Base-by-base conservation (phyloP, 176 grass and related monocot species). In the Poa annua region DNA sequence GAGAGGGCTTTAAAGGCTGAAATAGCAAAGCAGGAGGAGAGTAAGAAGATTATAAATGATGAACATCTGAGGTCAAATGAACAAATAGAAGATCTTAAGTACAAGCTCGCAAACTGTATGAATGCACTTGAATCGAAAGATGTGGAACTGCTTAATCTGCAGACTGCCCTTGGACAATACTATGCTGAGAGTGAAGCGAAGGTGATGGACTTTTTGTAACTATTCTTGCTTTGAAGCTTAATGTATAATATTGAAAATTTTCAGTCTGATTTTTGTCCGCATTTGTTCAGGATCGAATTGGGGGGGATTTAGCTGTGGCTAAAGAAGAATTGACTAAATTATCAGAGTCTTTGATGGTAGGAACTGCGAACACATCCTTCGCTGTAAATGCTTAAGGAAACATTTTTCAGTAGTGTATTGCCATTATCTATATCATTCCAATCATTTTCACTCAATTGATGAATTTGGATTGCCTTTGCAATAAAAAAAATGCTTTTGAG, bases 101-200 rank as follows among this genome's bases (percentile, higher is more conserved):
- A 88, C 84, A 99, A 96, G 50, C 87, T 99, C 72, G 69, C 83
- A 56, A 92, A 71, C 79, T 94, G 83, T 88, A 92, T 90, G 89
- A 96, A 41, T 84, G 84, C 85, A 75, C 82, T 99, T 29, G 93
- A 99, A 76, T 92, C 83, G 19, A 99, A 99, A 94, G 90, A 99
- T 59, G 12, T 87, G 42, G 97, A 99, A 71, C 50, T 99, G 65
- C 77, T 99, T 70, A 99, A 99, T 90, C 93, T 99, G 63, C 93
- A 99, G 86, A 99, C 91, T 83, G 97, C 91, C 57, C 97, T 99
- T 89, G 97, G 97, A 76, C 97, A 99, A 77, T 99, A 96, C 85
- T 99, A 96, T 89, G 97, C 97, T 36, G 97, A 99, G 79, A 90
- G 86, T 85, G 97, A 99, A 94, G 93, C 97, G 44, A 94, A 96